Conservation (phyloP, 306 rosid genomes). For the Begonia fuchsioides region DNA sequence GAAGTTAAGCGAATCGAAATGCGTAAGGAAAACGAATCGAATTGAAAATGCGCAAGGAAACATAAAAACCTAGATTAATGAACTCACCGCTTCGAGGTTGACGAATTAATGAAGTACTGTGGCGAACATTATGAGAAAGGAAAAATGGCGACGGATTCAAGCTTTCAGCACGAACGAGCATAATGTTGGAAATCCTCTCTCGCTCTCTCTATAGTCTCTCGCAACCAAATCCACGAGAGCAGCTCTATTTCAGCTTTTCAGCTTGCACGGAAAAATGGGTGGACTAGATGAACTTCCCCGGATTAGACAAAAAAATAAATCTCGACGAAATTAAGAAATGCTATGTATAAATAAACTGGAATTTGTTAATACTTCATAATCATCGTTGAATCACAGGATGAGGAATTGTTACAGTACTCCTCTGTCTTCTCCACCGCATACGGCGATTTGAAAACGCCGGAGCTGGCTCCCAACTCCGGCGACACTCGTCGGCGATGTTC, state of each 20-base stretch:
- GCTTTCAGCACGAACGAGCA: slow-evolving; percentile 47
- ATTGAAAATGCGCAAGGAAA: neutral
- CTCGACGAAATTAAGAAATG: too few species aligned
- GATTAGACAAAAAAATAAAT: too few species aligned
- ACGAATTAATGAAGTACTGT: slow-evolving; percentile 8
- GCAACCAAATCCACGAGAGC: neutral
- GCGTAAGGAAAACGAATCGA: too few species aligned
- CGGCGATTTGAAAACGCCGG: slow-evolving; percentile 29
- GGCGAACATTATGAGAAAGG: slow-evolving; percentile 12
- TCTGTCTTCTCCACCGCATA: slow-evolving; percentile 28
- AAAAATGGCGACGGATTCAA: slow-evolving; percentile 19
- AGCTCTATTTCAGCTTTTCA: too few species aligned
- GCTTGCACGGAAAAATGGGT: too few species aligned
- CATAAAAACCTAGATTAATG: neutral
- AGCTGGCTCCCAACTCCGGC: slow-evolving; percentile 11
- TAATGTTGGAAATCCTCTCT: slow-evolving; percentile 10
- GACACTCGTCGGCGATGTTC: slow-evolving; percentile 39
- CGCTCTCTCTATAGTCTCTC: too few species aligned
- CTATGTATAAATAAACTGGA: too few species aligned
- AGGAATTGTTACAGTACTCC: slow-evolving; percentile 24
- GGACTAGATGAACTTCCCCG: too few species aligned
- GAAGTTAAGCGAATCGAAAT: neutral
- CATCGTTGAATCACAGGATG: slow-evolving; percentile 22
- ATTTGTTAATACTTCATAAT: too few species aligned
- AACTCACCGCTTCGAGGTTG: slow-evolving; percentile 23